A percentile compares a stretch with the other conserved stretches of the same genome.
Conservation (phyloP, 2,329 filamentous ascomycete species). For the Curvularia verruculosa region DNA sequence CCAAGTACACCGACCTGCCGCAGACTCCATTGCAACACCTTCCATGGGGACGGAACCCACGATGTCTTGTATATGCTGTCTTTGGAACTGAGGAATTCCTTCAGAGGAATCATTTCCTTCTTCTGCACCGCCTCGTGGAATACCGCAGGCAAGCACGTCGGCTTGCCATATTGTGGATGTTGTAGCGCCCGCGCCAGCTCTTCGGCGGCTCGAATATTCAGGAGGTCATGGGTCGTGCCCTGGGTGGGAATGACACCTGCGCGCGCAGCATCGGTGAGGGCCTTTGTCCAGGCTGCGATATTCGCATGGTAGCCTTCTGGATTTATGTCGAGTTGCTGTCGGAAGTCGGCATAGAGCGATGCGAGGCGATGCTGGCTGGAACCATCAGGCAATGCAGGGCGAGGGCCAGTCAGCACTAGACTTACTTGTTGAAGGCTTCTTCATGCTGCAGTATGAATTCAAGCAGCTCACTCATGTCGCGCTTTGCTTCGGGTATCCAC, state of each 20-base stretch:
- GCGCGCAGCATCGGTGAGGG: conserved; percentile 70
- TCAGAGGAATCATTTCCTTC: conserved; percentile 71
- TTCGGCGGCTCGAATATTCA: conserved; percentile 62
- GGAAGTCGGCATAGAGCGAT: conserved; percentile 88
- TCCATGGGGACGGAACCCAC: conserved; percentile 73
- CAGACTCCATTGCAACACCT: conserved; percentile 76
- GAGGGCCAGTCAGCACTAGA: not conserved
- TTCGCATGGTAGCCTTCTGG: conserved; percentile 87
- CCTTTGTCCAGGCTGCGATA: conserved; percentile 76
- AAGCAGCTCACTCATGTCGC: conserved; percentile 69
- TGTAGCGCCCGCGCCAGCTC: conserved; percentile 74
- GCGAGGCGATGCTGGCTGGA: conserved; percentile 72
- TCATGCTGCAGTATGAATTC: conserved; percentile 62
- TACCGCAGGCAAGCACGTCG: conserved; percentile 79
- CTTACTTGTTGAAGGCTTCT: conserved; percentile 55
- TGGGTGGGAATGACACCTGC: conserved; percentile 63
- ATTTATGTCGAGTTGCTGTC: conserved; percentile 74
- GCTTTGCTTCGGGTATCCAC: conserved; percentile 33
- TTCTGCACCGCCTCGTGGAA: conserved; percentile 75
- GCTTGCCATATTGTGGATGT: conserved; percentile 77
- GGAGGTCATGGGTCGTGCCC: conserved; percentile 51
- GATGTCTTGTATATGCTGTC: conserved; percentile 74
- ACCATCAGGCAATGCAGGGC: conserved; percentile 17
- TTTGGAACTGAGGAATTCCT: conserved; percentile 68
- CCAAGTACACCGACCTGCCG: conserved; percentile 67